phyloP scores from a whole-genome alignment of 2,329 filamentous ascomycete genomes.

The Sporothrix brasiliensis region DNA sequence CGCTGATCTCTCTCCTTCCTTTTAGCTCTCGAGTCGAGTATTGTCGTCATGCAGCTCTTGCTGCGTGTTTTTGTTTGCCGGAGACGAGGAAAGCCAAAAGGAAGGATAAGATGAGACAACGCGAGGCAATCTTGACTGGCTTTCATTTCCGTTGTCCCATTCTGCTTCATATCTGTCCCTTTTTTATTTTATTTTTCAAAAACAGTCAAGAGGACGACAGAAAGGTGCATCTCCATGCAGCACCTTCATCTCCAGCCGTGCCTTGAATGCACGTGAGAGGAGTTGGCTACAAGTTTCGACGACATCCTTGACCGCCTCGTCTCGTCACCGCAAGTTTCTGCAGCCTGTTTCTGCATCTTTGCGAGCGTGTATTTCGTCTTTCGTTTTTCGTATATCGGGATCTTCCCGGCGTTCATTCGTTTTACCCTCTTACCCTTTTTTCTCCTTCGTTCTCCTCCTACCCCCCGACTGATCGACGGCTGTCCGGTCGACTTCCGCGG shows the following conservation, averaged over 20 bases:
- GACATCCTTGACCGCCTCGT: conserved; percentile 15
- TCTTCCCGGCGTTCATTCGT: background rate
- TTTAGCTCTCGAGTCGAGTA: no score
- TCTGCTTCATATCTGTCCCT: background rate
- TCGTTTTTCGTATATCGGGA: no score
- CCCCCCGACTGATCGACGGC: background rate
- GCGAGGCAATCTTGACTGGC: no score
- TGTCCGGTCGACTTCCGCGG: background rate
- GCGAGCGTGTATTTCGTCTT: background rate
- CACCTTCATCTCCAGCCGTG: background rate
- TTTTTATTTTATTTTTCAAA: background rate
- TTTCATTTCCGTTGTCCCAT: background rate
- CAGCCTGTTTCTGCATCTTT: background rate
- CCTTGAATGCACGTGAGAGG: background rate
- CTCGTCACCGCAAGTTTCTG: conserved; percentile 18
- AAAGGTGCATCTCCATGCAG: conserved; percentile 5
- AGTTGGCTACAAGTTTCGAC: background rate
- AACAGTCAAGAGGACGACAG: background rate
- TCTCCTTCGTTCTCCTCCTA: background rate
- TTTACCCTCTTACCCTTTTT: background rate
- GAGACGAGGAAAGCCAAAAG: no score
- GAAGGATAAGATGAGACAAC: no score
- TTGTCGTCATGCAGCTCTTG: no score
- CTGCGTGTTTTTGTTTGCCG: no score
- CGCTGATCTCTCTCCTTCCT: no score